Percentiles rank a stretch among this genome's conserved stretches.
Evolutionary conservation across 2,329 filamentous ascomycete species (phyloP).

Genomic region (Cephalotrichum gorgonifer): DNA sequence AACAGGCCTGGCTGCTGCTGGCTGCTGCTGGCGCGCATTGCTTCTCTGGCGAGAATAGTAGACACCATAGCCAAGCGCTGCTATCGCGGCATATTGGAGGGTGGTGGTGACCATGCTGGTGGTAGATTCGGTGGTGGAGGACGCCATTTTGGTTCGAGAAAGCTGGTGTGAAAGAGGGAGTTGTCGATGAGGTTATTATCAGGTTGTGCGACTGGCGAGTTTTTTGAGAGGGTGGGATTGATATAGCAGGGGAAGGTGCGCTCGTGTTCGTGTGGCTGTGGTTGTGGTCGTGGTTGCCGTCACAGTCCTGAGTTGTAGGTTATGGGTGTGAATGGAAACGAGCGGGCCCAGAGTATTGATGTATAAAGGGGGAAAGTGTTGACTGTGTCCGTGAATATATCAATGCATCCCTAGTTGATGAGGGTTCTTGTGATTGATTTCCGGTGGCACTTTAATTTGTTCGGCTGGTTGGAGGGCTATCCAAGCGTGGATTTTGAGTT

Average conservation of each 20-base stretch:
- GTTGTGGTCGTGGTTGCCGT: too few relatives aligned
- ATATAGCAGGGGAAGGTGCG: not conserved
- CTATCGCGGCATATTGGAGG: slow-evolving; percentile 23
- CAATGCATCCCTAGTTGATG: slow-evolving; percentile 5
- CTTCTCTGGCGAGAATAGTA: slow-evolving; percentile 21
- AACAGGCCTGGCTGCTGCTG: not conserved
- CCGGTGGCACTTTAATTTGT: not conserved
- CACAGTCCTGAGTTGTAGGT: too few relatives aligned
- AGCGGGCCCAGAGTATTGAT: not conserved
- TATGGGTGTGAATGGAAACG: not conserved
- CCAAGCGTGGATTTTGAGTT: too few relatives aligned
- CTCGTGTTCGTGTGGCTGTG: too few relatives aligned
- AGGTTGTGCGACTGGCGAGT: too few relatives aligned
- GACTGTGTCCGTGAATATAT: not conserved
- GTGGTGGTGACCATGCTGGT: slow-evolving; percentile 14
- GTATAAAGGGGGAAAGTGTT: not conserved
- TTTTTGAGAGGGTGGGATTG: too few relatives aligned
- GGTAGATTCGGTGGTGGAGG: slow-evolving; percentile 8
- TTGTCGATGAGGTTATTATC: too few relatives aligned
- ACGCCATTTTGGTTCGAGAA: slow-evolving; percentile 9
- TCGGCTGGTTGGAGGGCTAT: not conserved
- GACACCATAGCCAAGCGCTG: slow-evolving; percentile 22
- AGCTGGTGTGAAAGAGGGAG: not conserved
- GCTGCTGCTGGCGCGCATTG: slow-evolving; percentile 10
- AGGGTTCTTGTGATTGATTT: not conserved